Conservation (phyloP, 345 rosid genomes). For the Anastatica hierochuntica region DNA sequence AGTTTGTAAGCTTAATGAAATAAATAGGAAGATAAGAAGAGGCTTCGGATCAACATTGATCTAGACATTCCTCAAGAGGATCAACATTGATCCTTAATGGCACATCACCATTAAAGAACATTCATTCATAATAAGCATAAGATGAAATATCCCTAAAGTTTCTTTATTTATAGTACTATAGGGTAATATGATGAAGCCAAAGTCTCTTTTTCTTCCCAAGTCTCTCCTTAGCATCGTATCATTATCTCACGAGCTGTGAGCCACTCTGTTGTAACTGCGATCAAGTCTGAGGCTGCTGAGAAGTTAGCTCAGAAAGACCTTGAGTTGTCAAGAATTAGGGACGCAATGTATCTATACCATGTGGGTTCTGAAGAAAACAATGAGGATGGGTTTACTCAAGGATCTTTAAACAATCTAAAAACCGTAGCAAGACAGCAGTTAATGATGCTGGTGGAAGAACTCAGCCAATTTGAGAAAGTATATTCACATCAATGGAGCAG, state of each 20-base stretch:
- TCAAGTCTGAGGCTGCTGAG: constrained; percentile 57
- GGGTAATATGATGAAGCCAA: too few species aligned
- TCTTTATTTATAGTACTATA: too few species aligned
- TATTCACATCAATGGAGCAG: constrained; percentile 25
- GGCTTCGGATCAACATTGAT: too few species aligned
- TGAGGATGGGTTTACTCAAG: constrained; percentile 18
- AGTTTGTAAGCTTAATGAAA: too few species aligned
- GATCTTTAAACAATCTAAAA: constrained; percentile 32
- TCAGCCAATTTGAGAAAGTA: constrained; percentile 35
- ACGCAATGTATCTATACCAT: constrained; percentile 26
- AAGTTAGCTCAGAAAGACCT: constrained; percentile 50
- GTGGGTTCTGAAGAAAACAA: constrained; percentile 23
- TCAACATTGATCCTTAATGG: too few species aligned
- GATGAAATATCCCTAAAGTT: too few species aligned
- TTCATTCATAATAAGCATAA: too few species aligned
- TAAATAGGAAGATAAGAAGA: too few species aligned
- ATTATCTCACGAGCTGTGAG: constrained; percentile 67
- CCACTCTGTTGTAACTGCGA: constrained; percentile 57
- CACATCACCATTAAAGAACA: too few species aligned
- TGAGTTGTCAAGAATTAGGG: constrained; percentile 47
- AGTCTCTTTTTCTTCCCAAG: too few species aligned
- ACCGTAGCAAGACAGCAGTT: constrained; percentile 38
- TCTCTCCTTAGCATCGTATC: too few species aligned
- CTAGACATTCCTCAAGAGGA: too few species aligned
- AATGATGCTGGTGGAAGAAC: constrained; percentile 42